Percentiles rank a stretch among this genome's conserved stretches.
Evolutionary conservation across 257 asterid genomes (phyloP).

Genomic region (Mentha longifolia): DNA sequence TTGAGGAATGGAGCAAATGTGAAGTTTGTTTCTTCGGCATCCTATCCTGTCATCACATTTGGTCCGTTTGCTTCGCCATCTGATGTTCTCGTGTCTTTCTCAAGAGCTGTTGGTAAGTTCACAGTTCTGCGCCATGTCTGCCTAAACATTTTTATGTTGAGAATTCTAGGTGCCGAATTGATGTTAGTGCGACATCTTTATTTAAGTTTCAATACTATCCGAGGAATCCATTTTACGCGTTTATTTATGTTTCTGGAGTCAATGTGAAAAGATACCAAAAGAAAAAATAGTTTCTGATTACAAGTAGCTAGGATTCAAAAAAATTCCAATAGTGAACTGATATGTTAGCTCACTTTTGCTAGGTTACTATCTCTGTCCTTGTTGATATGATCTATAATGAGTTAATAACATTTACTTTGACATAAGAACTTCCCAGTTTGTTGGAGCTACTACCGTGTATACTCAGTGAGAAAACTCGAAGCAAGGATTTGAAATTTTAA

Average conservation of each 20-base stretch:
- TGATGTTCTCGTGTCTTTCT: conserved; percentile 77
- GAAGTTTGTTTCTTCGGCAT: conserved; percentile 56
- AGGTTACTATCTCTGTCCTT: background rate
- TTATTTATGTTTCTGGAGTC: background rate
- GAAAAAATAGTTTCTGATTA: background rate
- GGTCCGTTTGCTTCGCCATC: conserved; percentile 91
- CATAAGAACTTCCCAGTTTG: too few species aligned
- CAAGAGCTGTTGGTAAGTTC: conserved; percentile 77
- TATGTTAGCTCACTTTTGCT: background rate
- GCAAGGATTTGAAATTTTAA: too few species aligned
- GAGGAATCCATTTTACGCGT: background rate
- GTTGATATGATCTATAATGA: too few species aligned
- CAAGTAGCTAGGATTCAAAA: too few species aligned
- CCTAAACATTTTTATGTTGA: background rate
- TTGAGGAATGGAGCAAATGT: conserved; percentile 60
- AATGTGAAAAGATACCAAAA: background rate
- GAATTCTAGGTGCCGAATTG: background rate
- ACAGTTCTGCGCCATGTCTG: conserved; percentile 42
- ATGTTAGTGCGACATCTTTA: background rate
- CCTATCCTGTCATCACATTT: conserved; percentile 78
- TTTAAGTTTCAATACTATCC: background rate
- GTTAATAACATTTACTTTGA: too few species aligned
- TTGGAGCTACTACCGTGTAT: too few species aligned
- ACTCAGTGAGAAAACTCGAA: too few species aligned
- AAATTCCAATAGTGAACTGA: too few species aligned